Evolutionary conservation across 202 grass and related monocot species (phyloP), one percentile per base, ranked within the genome.

Genomic region (Hordeum pubiflorum): DNA sequence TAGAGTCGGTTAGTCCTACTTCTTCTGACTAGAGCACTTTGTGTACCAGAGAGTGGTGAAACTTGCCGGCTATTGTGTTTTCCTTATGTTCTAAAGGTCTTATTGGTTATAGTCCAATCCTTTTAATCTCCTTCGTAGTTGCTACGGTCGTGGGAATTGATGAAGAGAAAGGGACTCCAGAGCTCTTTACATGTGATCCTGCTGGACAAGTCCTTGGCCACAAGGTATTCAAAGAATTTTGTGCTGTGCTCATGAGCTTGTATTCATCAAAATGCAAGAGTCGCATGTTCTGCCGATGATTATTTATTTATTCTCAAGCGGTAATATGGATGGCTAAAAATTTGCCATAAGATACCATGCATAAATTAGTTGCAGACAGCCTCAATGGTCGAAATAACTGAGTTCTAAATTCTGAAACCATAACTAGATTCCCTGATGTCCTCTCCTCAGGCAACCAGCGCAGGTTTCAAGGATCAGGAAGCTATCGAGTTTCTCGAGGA

Each of bases 161-260:
- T 86, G 94, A 91, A 87, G 91, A 93, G 87, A 87, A 86, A 72
- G 87, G 83, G 71, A 87, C 73, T 41, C 91, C 91, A 57, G 84
- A 97, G 73, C 87, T 97, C 33, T 97, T 88, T 73, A 97, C 86
- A 68, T 89, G 87, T 80, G 89, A 97, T 81, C 94, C 94, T 46
- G 82, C 89, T 69, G 94, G 94, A n/a, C 70, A 85, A 75, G 86
- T 88, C 58, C 84, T 93, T 70, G 94, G 91, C 11, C 87, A 90
- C 91, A 91, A 88, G 89, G 94, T 97, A 91, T 81, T 64, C 23
- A 17, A 78, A 0, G 61, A 58, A 57, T 44, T 72, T 33, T 32
- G 14, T 46, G 23, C 13, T 58, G 44, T 50, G 9, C 24, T 41
- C 43, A 72, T 34, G 23, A 58, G 55, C 41, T 77, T 68, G 13